These are phyloP conservation scores for Candida golubevii DNA, from an alignment of 805 yeast species.

Conservation along the genomic window DNA sequence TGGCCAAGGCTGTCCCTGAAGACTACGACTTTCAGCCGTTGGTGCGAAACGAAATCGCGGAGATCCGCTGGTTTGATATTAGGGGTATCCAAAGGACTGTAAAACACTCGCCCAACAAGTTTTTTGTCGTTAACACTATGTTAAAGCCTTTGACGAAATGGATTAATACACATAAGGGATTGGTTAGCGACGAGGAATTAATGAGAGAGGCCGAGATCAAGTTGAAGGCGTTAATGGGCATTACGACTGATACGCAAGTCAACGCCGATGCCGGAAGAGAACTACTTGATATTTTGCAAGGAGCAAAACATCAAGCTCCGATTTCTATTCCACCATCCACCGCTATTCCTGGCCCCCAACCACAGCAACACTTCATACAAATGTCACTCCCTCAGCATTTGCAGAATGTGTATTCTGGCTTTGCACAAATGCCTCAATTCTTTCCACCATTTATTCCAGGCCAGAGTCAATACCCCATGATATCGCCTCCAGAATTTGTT, in stretches of 20 bases:
- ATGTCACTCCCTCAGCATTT: slow-evolving; percentile 33
- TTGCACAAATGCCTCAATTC: slow-evolving; percentile 16
- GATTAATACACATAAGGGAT: slow-evolving; percentile 49
- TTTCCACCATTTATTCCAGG: slow-evolving; percentile 9
- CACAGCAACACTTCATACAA: slow-evolving; percentile 17
- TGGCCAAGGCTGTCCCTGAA: slow-evolving; percentile 75
- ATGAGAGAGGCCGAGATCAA: slow-evolving; percentile 60
- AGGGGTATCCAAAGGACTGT: slow-evolving; percentile 39
- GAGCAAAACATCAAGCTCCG: slow-evolving; percentile 19
- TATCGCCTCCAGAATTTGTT: slow-evolving; percentile 13
- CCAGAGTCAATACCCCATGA: slow-evolving; percentile 9
- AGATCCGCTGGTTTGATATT: slow-evolving; percentile 74
- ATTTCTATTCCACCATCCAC: slow-evolving; percentile 5
- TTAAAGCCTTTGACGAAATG: slow-evolving; percentile 50
- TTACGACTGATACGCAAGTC: slow-evolving; percentile 32
- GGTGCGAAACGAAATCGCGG: slow-evolving; percentile 83
- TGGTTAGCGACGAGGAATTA: slow-evolving; percentile 50
- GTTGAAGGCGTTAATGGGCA: slow-evolving; percentile 61
- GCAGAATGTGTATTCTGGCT: slow-evolving; percentile 20
- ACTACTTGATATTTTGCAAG: slow-evolving; percentile 55
- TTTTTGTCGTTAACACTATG: slow-evolving; percentile 46
- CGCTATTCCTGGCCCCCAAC: slow-evolving; percentile 4
- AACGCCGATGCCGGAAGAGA: slow-evolving; percentile 72
- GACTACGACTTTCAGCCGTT: slow-evolving; percentile 69
- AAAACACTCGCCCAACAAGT: slow-evolving; percentile 34